Evolutionary conservation across 352 stramenopile genomes (phyloP), one percentile per base, ranked within the genome.

Genomic region (Phytopythium mirpurense): DNA sequence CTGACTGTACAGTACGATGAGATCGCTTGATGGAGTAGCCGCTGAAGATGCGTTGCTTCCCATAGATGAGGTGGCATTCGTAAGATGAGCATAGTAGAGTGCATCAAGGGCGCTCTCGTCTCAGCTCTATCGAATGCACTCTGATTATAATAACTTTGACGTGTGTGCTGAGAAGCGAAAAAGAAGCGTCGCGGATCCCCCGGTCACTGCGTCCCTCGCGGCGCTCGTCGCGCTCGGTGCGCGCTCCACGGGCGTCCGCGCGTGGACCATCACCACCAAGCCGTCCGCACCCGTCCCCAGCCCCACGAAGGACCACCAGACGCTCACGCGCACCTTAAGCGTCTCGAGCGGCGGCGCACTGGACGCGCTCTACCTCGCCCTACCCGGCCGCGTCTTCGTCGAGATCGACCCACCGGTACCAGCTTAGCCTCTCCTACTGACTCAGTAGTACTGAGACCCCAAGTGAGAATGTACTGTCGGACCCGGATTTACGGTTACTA

Each of bases 351-450:
- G 54, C 35, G 62, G 67, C 26, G 59, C 71, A 50, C 57, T 81
- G 24, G 53, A 78, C 59, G 63, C 72, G 49, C 59, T 86, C 34
- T 74, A 81, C 48, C 42, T 86, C 37, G 62, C 69, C 23, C 42
- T 86, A 12, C 75, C 75, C 29, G 72, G 72, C 23, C 70, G 68
- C 51, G 72, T 86, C 16, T 86, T 86, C 41, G 67, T 86, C 47
- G 72, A 78, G 38, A 44, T 78, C 45, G 63, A 78, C 45, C 57
- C 59, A 8, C 71, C 67, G n/a, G 40, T 68, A 27, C 45, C 72
- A 24, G 60, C 40, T 1, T 27, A 26, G 29, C n/a, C 3, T 5
- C 31, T 38, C 7, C 34, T n/a, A 61, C 57, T 18, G 51, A n/a
- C n/a, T n/a, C n/a, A n/a, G n/a, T n/a, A n/a, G n/a, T n/a, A n/a